phyloP scores from a whole-genome alignment of 2,329 filamentous ascomycete genomes.

The Ciborinia camelliae region DNA sequence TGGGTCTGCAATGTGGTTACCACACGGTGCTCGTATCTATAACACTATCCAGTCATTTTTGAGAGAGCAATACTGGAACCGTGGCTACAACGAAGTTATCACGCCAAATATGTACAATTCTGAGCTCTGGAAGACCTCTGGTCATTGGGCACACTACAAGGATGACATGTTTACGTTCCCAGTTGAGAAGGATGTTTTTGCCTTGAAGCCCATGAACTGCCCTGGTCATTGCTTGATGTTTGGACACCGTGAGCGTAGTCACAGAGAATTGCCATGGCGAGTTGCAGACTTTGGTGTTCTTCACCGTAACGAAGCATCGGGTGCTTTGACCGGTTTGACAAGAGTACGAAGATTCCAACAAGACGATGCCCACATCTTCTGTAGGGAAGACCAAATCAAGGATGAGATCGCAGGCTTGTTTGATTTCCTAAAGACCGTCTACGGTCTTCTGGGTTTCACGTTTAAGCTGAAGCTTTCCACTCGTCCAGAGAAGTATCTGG shows the following conservation, averaged over 20 bases:
- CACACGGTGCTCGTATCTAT: slow-evolving; percentile 90
- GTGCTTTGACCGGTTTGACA: slow-evolving; percentile 84
- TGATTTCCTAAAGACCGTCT: slow-evolving; percentile 78
- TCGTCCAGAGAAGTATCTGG: slow-evolving; percentile 81
- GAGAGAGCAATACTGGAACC: slow-evolving; percentile 83
- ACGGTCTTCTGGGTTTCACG: slow-evolving; percentile 78
- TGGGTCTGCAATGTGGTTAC: slow-evolving; percentile 87
- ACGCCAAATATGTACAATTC: slow-evolving; percentile 97
- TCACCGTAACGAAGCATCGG: slow-evolving; percentile 92
- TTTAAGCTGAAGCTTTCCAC: slow-evolving; percentile 97
- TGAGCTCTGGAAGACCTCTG: slow-evolving; percentile 88
- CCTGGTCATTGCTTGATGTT: slow-evolving; percentile 92
- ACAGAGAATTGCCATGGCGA: slow-evolving; percentile 84
- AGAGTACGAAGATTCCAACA: slow-evolving; percentile 92
- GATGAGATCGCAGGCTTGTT: slow-evolving; percentile 79
- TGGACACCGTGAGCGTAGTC: slow-evolving; percentile 76
- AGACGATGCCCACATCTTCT: slow-evolving; percentile 97
- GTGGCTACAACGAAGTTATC: slow-evolving; percentile 92
- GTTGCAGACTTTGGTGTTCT: slow-evolving; percentile 95
- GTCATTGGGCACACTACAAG: slow-evolving; percentile 90
- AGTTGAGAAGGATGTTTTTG: slow-evolving; percentile 79
- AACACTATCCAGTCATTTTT: slow-evolving; percentile 82
- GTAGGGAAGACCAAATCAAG: slow-evolving; percentile 71
- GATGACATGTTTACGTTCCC: slow-evolving; percentile 94
- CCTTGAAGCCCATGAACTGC: slow-evolving; percentile 97